Percentiles rank a stretch among this genome's conserved stretches.
Evolutionary conservation across 1,139 yeast genomes (phyloP).

Genomic region (Diutina rugosa): DNA sequence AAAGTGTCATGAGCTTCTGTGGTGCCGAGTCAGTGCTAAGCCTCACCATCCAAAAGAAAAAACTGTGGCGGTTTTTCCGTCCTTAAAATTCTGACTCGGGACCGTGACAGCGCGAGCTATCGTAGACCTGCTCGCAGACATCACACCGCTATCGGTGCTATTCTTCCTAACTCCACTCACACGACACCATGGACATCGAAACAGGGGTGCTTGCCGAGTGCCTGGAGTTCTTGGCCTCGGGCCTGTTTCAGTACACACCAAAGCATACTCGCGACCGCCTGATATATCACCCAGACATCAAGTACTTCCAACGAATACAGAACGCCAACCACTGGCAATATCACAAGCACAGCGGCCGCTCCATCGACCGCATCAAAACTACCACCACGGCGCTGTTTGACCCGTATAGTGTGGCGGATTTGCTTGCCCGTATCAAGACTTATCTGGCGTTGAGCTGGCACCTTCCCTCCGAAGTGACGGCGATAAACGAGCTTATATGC

Average conservation of each 20-base stretch:
- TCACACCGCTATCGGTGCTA: neutral
- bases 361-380: neutral
- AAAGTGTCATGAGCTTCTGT: too few species aligned
- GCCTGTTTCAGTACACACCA: neutral
- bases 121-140: neutral
- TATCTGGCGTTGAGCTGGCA: neutral
- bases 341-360: neutral
- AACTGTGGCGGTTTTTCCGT: neutral
- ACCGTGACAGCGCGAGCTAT: neutral
- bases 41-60: neutral
- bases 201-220: neutral
- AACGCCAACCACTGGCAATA: neutral
- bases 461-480: neutral
- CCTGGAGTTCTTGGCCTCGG: neutral
- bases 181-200: neutral
- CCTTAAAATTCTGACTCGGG: neutral
- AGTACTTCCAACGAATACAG: constrained; percentile 1
- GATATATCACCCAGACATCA: neutral
- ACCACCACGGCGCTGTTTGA: neutral
- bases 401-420: neutral
- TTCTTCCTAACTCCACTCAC: too few species aligned
- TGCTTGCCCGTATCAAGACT: neutral
- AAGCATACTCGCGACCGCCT: neutral
- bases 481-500: neutral
- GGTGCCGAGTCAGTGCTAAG: neutral